Base-by-base conservation (phyloP, 2,329 filamentous ascomycete genomes). In the Diaporthe amygdali region DNA sequence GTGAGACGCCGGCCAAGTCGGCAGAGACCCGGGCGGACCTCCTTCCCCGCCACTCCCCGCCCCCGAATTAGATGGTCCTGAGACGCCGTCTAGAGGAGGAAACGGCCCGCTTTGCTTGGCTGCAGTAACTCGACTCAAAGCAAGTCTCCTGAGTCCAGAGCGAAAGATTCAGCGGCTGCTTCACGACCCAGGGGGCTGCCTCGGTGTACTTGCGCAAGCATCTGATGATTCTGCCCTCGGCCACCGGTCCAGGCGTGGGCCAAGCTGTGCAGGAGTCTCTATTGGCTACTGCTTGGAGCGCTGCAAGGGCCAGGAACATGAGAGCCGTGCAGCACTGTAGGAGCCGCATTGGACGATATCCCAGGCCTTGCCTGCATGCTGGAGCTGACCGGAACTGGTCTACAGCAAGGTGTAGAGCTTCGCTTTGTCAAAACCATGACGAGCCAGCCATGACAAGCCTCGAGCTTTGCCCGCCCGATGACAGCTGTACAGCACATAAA, bases 91-190 rank as follows among this genome's bases (percentile, higher is more conserved):
- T 37, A 12, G 59, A 64, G 25, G 30, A 64, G 15, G 44, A 64
- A 64, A 64, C 59, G 59, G 51, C 52, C 63, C 63, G 63, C 46
- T 54, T 67, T 51, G 63, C 63, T 67, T 67, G 63, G 63, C 63
- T 68, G 66, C 39, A 68, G 49, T 25, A 55, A 68, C 34, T 68
- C 51, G 49, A 41, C 37, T 44, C 47, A 55, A 44, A 55, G 20
- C 49, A 68, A 39, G 20, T 44, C 46, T 46, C 64, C 51, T 47
- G 66, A 56, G 52, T 34, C 59, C 47, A 27, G 27, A 59, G 66
- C 66, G 66, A 68, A 37, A 49, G n/a, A 68, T 59, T 20, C 52
- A 39, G 59, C 59, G 59, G 30, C 44, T 49, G 41, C 59, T 49
- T 49, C 30, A n/a, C n/a, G n/a, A n/a, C 25, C 44, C 30, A 64